These are phyloP conservation scores for Fusarium sp. DNA, from an alignment of 2,329 filamentous ascomycete species.

Conservation along the genomic window DNA sequence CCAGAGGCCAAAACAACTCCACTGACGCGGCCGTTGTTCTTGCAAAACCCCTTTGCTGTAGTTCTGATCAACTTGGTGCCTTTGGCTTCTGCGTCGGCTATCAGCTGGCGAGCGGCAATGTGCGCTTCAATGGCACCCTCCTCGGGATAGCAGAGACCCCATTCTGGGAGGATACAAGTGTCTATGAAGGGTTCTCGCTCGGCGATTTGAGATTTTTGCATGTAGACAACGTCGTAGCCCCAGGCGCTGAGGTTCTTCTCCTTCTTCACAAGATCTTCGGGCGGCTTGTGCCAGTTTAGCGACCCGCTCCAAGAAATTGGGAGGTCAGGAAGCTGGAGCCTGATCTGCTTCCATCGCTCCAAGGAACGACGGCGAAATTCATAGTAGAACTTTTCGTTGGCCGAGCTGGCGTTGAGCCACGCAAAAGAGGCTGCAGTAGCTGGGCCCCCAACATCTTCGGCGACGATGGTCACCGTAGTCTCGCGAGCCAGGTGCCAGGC, in stretches of 20 bases:
- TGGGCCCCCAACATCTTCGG: constrained; percentile 23
- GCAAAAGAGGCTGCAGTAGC: constrained; percentile 27
- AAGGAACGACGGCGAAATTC: constrained; percentile 25
- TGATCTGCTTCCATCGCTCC: constrained; percentile 25
- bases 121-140: constrained; percentile 34
- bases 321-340: constrained; percentile 1
- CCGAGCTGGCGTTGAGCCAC: constrained; percentile 32
- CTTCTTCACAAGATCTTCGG: not conserved
- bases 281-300: constrained; percentile 25
- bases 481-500: constrained; percentile 25
- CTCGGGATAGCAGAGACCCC: constrained; percentile 7
- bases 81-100: constrained; percentile 8
- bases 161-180: not conserved
- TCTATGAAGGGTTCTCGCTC: constrained; percentile 9
- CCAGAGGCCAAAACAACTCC: constrained; percentile 16
- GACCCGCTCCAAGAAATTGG: constrained; percentile 32
- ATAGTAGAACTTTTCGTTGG: constrained; percentile 17
- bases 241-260: constrained; percentile 4
- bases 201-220: not conserved
- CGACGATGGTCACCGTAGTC: constrained; percentile 25
- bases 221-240: constrained; percentile 8
- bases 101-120: constrained; percentile 16
- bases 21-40: not conserved
- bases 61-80: not conserved
- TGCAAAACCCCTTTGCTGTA: not conserved